These are phyloP conservation scores for Rutidosis leptorrhynchoides DNA, from an alignment of 129 eudicot species.

Conservation along the genomic window DNA sequence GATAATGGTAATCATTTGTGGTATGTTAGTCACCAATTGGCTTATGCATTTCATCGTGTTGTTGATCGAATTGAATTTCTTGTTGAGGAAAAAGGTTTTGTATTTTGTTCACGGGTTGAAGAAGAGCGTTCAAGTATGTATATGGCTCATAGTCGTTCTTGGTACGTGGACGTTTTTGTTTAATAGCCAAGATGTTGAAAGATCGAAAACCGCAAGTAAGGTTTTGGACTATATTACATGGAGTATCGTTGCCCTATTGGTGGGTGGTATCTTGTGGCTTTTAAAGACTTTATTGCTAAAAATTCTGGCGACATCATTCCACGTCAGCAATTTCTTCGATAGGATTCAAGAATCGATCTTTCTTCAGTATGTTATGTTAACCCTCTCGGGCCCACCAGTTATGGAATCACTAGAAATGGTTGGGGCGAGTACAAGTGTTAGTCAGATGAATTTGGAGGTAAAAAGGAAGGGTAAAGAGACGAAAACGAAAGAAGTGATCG, in stretches of 20 bases:
- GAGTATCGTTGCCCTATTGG: conserved; percentile 56
- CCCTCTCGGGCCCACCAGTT: conserved; percentile 75
- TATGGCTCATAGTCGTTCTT: conserved; percentile 79
- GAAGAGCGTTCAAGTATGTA: conserved; percentile 63
- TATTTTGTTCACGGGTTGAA: conserved; percentile 79
- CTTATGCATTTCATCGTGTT: conserved; percentile 63
- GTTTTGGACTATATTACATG: conserved; percentile 60
- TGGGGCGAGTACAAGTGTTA: conserved; percentile 42
- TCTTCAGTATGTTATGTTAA: conserved; percentile 67
- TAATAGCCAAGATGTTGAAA: conserved; percentile 30
- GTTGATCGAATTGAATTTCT: conserved; percentile 69
- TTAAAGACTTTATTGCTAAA: conserved; percentile 69
- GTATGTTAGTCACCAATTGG: conserved; percentile 68
- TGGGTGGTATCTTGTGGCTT: conserved; percentile 75
- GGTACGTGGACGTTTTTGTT: conserved; percentile 66
- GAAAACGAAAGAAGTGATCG: conserved; percentile 61
- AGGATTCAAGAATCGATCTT: conserved; percentile 87
- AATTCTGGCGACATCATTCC: conserved; percentile 77
- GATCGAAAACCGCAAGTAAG: conserved; percentile 32
- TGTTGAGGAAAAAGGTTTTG: conserved; percentile 76
- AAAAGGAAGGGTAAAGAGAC: conserved; percentile 38
- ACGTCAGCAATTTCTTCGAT: conserved; percentile 84
- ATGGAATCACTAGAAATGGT: conserved; percentile 45
- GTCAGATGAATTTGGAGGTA: conserved; percentile 50
- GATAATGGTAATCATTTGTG: conserved; percentile 62